These are phyloP conservation scores for Xylariaceae sp. DNA, from an alignment of 2,329 filamentous ascomycete genomes.

Conservation along the genomic window DNA sequence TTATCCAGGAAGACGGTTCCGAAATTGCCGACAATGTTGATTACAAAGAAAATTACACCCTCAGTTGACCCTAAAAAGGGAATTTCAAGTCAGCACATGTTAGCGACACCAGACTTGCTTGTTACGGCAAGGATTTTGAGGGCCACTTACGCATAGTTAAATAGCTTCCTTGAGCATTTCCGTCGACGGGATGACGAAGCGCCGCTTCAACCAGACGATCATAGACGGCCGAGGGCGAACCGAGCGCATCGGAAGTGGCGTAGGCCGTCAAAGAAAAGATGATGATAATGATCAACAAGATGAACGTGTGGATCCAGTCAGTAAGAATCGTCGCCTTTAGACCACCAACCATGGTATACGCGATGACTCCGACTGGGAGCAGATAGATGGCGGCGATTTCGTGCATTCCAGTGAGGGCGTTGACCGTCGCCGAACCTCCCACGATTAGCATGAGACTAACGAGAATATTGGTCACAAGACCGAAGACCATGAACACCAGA, in stretches of 20 bases:
- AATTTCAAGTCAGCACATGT: conserved; percentile 5
- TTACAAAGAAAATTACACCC: conserved; percentile 85
- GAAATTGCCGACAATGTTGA: conserved; percentile 84
- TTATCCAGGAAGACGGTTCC: conserved; percentile 83
- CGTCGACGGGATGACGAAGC: conserved; percentile 66
- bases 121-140: background rate
- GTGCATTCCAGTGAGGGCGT: conserved; percentile 66
- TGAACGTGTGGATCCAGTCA: conserved; percentile 82
- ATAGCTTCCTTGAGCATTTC: conserved; percentile 78
- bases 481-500: conserved; percentile 76
- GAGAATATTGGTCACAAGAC: conserved; percentile 78
- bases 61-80: conserved; percentile 52
- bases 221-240: conserved; percentile 73
- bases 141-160: conserved; percentile 65
- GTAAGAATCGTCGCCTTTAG: conserved; percentile 80
- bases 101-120: background rate
- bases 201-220: conserved; percentile 71
- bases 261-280: conserved; percentile 81
- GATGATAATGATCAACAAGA: conserved; percentile 79
- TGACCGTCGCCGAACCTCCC: conserved; percentile 73
- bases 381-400: conserved; percentile 82
- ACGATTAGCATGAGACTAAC: conserved; percentile 88
- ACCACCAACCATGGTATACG: conserved; percentile 59
- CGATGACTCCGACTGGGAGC: conserved; percentile 72
- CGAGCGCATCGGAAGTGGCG: conserved; percentile 66